Evolutionary conservation across 2,329 filamentous ascomycete species (phyloP).

Genomic region (Geoglossum cookeanum): DNA sequence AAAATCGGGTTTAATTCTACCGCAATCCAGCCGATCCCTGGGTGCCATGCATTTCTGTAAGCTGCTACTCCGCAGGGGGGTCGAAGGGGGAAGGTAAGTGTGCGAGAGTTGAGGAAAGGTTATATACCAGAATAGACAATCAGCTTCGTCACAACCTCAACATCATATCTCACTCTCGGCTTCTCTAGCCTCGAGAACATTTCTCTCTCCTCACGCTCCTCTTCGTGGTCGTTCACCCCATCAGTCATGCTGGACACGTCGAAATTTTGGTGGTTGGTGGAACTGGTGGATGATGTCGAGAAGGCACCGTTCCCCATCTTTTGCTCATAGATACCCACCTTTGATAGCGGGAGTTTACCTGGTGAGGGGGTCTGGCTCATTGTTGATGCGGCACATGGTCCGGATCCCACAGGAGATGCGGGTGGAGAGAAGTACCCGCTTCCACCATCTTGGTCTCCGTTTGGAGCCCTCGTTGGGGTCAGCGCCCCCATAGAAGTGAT

Average conservation of each 20-base stretch:
- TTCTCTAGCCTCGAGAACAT: conserved; percentile 71
- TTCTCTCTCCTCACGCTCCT: conserved; percentile 35
- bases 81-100: neutral
- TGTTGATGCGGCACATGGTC: neutral
- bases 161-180: conserved; percentile 84
- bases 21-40: conserved; percentile 68
- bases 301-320: conserved; percentile 51
- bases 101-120: conserved; percentile 3
- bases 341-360: neutral
- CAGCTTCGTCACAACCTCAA: conserved; percentile 94
- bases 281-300: conserved; percentile 12
- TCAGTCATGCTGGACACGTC: neutral
- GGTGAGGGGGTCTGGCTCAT: neutral
- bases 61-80: conserved; percentile 6
- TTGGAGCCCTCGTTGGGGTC: neutral
- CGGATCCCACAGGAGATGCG: neutral
- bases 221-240: neutral
- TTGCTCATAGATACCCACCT: conserved; percentile 33
- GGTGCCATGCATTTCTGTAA: conserved; percentile 4
- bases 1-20: conserved; percentile 55
- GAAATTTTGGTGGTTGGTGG: neutral
- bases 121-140: conserved; percentile 76
- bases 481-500: conserved; percentile 20
- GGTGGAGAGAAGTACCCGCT: conserved; percentile 15
- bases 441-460: conserved; percentile 12